Evolutionary conservation across 106 monocot species (phyloP), one percentile per base, ranked within the genome.

Genomic region (Acorus gramineus): DNA sequence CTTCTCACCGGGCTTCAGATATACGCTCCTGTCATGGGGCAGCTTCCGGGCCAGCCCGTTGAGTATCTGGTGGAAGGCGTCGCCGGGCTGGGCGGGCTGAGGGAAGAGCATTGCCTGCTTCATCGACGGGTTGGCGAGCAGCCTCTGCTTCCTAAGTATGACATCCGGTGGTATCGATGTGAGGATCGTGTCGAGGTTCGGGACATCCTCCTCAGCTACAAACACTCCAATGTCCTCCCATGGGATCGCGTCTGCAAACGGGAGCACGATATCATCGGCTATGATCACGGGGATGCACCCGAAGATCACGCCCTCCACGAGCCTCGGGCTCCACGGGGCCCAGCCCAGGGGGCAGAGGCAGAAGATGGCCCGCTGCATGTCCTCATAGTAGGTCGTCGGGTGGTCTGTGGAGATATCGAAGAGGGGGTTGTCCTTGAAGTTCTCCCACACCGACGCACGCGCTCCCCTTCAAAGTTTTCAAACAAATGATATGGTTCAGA

Each of bases 101-200:
- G 89, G 89, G 60, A 90, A 90, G 50, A 90, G 50, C 89, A 90
- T 90, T 5, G 89, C 89, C 66, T 82, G 85, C 70, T 90, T 90
- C 89, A 90, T 90, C 3, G 89, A 90, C 50, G 89, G 89, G 50
- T 85, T 89, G 1, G 89, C 89, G 14, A 89, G 79, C 45, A 89
- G 47, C 43, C 89, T 73, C 11, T 89, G 89, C 43, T 89, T 89
- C 69, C 89, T 79, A 8, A 89, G 44, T 65, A 89, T 80, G 55
- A 82, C 85, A 51, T 87, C 87, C 3, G 71, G 70, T 0, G 87
- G 69, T 48, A 87, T 80, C 7, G 80, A 83, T 8, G 83, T 87
- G 13, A 87, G 71, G 56, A 87, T 87, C 2, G 83, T 80, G 57
- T 87, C 87, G 43, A 87, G 52, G 6, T 77, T 80, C 4, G 87